Base-by-base conservation (phyloP, 1,284 basidiomycete genomes). In the Cutaneotrichosporon spelunceum region DNA sequence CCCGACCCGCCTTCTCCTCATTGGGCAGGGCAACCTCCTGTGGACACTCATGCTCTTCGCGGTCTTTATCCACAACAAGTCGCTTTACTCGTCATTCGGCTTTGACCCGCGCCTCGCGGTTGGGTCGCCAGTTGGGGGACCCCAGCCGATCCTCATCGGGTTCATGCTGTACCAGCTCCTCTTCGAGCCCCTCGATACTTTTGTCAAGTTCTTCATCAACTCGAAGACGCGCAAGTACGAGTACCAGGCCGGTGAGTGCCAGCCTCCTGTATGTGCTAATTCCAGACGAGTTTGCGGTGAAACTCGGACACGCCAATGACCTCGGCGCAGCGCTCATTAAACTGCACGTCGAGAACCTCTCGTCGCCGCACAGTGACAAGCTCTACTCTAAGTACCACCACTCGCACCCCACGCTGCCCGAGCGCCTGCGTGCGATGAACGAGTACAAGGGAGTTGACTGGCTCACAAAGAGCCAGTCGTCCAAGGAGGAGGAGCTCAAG, bases 341-440 rank as follows among this genome's bases (percentile, higher is more conserved):
- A 60, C 83, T 96, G 29, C 91, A 95, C 74, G 87, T 91, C 59
- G 89, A 94, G 82, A 95, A 97, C 75, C 78, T 95, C 67, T 89
- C 88, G 48, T 92, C 91, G 3, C 89, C 93, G 50, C 91, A 91
- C 87, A 90, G 90, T 26, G 91, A 94, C 77, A 90, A 88, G 88
- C 78, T 93, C 84, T 93, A 93, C 79, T 93, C 91, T 57, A 89
- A 90, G 33, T 94, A 92, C 72, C 90, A 94, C 75, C 90, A 94
- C 79, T 92, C 89, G 55, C 93, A 96, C 78, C 93, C 92, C 2
- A 95, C 91, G 1, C 78, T 96, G 63, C 88, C 88, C 49, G 92
- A 96, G 80, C 83, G 92, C 21, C 81, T 95, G 69, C 86, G 84
- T 68, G 91, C 86, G 7, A 83, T 95, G 60, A 90, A 93, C 64